phyloP scores from a whole-genome alignment of 306 rosid species.

The Prunus davidiana region DNA sequence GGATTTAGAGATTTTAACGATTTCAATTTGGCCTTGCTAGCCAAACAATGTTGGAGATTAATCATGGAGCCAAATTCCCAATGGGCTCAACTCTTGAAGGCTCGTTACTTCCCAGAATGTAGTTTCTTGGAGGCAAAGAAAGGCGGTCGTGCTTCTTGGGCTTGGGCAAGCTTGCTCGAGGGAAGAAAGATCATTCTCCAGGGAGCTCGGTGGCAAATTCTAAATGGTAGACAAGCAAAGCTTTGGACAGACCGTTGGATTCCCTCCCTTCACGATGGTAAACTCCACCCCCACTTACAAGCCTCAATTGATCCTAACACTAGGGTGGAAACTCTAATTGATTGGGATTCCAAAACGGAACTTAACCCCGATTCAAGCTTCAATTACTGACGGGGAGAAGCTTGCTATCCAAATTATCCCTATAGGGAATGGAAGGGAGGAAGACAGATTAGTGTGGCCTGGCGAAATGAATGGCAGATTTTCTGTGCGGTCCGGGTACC shows the following conservation, averaged over 20 bases:
- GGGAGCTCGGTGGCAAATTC: background rate
- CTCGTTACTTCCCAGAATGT: background rate
- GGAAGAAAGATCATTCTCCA: background rate
- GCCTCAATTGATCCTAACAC: too few relatives aligned
- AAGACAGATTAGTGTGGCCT: too few relatives aligned
- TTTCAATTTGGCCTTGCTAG: background rate
- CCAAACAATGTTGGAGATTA: background rate
- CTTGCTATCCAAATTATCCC: too few relatives aligned
- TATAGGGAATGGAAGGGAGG: too few relatives aligned
- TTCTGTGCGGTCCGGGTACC: too few relatives aligned
- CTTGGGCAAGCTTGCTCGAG: background rate
- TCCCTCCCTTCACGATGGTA: too few relatives aligned
- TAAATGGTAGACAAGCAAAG: background rate
- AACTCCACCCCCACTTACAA: too few relatives aligned
- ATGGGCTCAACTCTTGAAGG: background rate
- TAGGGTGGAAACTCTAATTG: too few relatives aligned
- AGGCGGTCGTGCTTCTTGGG: background rate
- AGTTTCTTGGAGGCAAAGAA: background rate
- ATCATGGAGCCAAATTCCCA: background rate
- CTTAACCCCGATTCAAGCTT: too few relatives aligned
- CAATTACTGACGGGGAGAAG: too few relatives aligned
- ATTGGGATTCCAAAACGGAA: too few relatives aligned
- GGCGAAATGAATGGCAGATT: too few relatives aligned
- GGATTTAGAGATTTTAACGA: background rate
- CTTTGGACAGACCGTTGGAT: background rate